Conservation (phyloP, 441 rosid species). For the Aleurites moluccanus region DNA sequence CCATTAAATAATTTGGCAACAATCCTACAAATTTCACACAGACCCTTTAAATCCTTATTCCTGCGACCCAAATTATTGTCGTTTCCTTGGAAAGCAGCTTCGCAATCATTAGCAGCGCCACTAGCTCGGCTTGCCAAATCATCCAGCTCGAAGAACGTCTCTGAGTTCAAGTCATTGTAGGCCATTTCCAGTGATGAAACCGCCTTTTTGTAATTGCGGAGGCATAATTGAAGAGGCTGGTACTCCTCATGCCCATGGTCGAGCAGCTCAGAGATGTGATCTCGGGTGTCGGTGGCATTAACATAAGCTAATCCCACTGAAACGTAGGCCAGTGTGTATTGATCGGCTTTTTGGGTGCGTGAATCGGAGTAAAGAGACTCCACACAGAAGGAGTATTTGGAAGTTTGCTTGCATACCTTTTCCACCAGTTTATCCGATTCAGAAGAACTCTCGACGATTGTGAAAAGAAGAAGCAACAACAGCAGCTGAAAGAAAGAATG, state of each 20-base stretch:
- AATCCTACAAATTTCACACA: constrained; percentile 25
- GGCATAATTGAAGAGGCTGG: constrained; percentile 25
- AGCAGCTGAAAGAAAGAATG: neutral
- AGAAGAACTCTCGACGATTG: neutral
- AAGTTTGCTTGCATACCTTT: constrained; percentile 33
- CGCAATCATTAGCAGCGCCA: constrained; percentile 20
- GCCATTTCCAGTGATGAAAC: constrained; percentile 17
- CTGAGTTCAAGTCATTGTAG: constrained; percentile 34
- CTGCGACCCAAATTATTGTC: neutral
- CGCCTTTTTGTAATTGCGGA: constrained; percentile 24
- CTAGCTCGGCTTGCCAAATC: constrained; percentile 22
- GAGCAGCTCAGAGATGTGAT: constrained; percentile 20
- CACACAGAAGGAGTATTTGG: constrained; percentile 28
- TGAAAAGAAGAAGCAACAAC: neutral
- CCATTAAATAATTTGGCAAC: constrained; percentile 27
- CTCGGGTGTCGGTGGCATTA: constrained; percentile 32
- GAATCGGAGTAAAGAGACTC: constrained; percentile 29
- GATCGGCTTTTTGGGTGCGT: constrained; percentile 32
- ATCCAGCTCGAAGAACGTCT: constrained; percentile 30
- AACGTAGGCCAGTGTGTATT: constrained; percentile 30
- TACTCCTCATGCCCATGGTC: neutral
- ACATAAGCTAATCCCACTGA: constrained; percentile 34
- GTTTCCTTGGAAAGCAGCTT: constrained; percentile 15
- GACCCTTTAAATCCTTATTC: constrained; percentile 24
- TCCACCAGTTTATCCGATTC: constrained; percentile 22